These are phyloP conservation scores for Xylariales sp. DNA, from an alignment of 2,329 filamentous ascomycete species.

Conservation along the genomic window DNA sequence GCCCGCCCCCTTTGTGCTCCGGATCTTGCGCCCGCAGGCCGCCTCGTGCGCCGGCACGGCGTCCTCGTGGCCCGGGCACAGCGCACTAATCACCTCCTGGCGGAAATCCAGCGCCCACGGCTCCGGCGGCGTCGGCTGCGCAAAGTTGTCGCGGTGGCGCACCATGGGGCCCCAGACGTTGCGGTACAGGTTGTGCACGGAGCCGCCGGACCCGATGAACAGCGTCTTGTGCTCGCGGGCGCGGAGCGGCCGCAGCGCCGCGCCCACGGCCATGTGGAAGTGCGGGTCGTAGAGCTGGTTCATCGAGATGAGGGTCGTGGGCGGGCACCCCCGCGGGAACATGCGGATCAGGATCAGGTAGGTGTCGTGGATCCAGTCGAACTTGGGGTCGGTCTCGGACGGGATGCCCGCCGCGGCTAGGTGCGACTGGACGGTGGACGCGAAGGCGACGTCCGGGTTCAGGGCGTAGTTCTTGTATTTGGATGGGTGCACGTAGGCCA, in stretches of 20 bases:
- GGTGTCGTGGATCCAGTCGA: constrained; percentile 71
- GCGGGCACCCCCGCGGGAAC: constrained; percentile 62
- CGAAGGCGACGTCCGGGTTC: constrained; percentile 52
- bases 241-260: constrained; percentile 50
- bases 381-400: constrained; percentile 45
- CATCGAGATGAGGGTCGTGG: constrained; percentile 50
- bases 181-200: constrained; percentile 67
- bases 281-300: constrained; percentile 36
- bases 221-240: constrained; percentile 45
- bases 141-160: constrained; percentile 58
- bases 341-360: constrained; percentile 65
- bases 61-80: constrained; percentile 38
- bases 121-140: constrained; percentile 53
- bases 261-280: constrained; percentile 49
- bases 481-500: constrained; percentile 61
- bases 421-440: constrained; percentile 43
- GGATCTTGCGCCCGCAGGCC: not conserved
- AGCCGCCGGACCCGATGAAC: constrained; percentile 55
- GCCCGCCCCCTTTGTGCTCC: constrained; percentile 17
- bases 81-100: constrained; percentile 58
- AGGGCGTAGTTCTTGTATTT: constrained; percentile 62
- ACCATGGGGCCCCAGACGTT: constrained; percentile 64
- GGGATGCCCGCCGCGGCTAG: constrained; percentile 50
- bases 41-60: constrained; percentile 11
- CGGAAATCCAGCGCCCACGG: constrained; percentile 60